phyloP scores from a whole-genome alignment of 2,329 filamentous ascomycete species.

The Apiospora hydei region DNA sequence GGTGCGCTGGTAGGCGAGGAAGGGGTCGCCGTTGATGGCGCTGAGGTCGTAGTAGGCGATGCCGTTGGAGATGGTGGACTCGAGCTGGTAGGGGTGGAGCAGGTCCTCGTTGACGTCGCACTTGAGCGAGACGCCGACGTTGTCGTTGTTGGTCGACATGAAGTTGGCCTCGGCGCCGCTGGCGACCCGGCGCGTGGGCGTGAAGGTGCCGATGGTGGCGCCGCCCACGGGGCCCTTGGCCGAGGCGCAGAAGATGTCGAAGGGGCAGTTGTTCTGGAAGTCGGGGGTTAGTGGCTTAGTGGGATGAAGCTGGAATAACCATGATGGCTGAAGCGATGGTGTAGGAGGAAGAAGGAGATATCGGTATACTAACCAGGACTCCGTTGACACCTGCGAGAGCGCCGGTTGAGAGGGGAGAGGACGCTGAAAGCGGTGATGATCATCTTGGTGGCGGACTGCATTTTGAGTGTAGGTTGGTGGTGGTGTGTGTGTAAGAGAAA shows the following conservation, averaged over 20 bases:
- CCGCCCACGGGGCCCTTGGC: constrained; percentile 9
- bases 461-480: not conserved
- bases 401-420: not conserved
- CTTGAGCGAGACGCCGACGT: constrained; percentile 35
- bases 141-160: constrained; percentile 31
- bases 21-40: constrained; percentile 34
- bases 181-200: not conserved
- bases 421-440: not conserved
- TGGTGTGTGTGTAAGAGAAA: not conserved
- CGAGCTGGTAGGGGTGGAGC: constrained; percentile 33
- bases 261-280: not conserved
- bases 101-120: constrained; percentile 28
- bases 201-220: constrained; percentile 3
- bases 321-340: not conserved
- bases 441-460: not conserved
- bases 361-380: not conserved
- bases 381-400: constrained; percentile 4
- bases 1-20: constrained; percentile 30
- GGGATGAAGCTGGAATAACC: not conserved
- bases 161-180: not conserved
- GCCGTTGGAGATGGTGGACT: constrained; percentile 32
- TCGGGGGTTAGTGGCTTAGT: not conserved
- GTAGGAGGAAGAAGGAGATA: not conserved
- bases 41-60: constrained; percentile 35
- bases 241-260: constrained; percentile 21